A percentile compares a stretch with the other conserved stretches of the same genome.
Conservation (phyloP, 495 filamentous ascomycete genomes). For the Elaphomyces granulatus region DNA sequence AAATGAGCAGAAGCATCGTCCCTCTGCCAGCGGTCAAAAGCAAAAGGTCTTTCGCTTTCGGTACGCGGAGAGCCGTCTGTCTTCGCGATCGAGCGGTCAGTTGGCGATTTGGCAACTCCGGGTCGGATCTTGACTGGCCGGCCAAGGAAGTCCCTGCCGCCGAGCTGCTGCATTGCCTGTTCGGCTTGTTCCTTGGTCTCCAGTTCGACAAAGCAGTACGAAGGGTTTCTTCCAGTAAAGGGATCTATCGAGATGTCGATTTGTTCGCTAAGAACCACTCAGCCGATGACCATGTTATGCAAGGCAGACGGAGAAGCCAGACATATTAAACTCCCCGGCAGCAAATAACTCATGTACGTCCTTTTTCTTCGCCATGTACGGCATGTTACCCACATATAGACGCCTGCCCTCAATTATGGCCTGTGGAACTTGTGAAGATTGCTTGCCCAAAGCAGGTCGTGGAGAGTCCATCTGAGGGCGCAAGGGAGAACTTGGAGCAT, state of each 20-base stretch:
- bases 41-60: slow-evolving; percentile 8
- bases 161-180: slow-evolving; percentile 28
- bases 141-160: slow-evolving; percentile 28
- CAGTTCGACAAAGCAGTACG: slow-evolving; percentile 47
- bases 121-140: slow-evolving; percentile 38
- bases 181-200: slow-evolving; percentile 28
- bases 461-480: slow-evolving; percentile 24
- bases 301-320: background rate
- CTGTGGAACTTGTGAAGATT: slow-evolving; percentile 2
- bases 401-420: slow-evolving; percentile 7
- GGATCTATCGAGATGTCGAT: slow-evolving; percentile 44
- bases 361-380: slow-evolving; percentile 34
- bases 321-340: slow-evolving; percentile 5
- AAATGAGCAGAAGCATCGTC: slow-evolving; percentile 12
- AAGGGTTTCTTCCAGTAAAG: slow-evolving; percentile 40
- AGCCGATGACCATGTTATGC: slow-evolving; percentile 7
- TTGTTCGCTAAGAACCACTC: slow-evolving; percentile 16
- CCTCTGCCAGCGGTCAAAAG: slow-evolving; percentile 26
- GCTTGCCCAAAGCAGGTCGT: slow-evolving; percentile 3
- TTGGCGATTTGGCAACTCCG: slow-evolving; percentile 29
- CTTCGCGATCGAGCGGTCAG: slow-evolving; percentile 13
- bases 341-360: slow-evolving; percentile 36
- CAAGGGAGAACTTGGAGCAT: slow-evolving; percentile 10
- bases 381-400: slow-evolving; percentile 44
- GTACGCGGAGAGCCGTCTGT: slow-evolving; percentile 1